Evolutionary conservation across 257 asterid species (phyloP).

Genomic region (Ilex aquifolium): DNA sequence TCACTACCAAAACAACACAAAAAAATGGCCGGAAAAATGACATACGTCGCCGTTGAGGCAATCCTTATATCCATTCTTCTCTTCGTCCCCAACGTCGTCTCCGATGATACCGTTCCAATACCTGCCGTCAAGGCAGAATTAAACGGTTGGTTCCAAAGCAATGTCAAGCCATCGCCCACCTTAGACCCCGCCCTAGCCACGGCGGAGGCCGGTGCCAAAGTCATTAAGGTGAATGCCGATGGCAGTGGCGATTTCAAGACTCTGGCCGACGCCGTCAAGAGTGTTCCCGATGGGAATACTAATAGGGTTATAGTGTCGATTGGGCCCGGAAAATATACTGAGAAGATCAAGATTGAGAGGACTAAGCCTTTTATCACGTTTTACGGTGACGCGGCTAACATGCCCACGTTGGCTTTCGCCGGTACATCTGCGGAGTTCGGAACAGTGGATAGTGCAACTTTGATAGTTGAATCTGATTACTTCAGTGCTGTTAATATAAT

Average conservation of each 20-base stretch:
- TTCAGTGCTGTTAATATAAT: conserved; percentile 53
- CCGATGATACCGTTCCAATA: conserved; percentile 11
- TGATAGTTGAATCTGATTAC: conserved; percentile 43
- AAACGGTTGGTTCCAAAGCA: conserved; percentile 41
- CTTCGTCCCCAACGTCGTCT: conserved; percentile 14
- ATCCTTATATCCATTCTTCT: conserved; percentile 16
- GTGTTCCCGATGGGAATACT: conserved; percentile 44
- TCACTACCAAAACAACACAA: no score
- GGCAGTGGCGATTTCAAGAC: conserved; percentile 71
- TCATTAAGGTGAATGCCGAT: conserved; percentile 29
- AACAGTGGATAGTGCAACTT: conserved; percentile 58
- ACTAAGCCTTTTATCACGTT: conserved; percentile 50
- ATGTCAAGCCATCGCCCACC: conserved; percentile 15
- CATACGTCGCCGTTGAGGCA: background rate
- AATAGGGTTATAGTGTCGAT: conserved; percentile 43
- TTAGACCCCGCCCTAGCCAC: conserved; percentile 25
- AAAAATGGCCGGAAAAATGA: conserved; percentile 8
- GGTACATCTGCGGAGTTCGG: conserved; percentile 56
- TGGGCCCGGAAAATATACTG: conserved; percentile 66
- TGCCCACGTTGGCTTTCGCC: conserved; percentile 28
- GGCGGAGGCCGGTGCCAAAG: conserved; percentile 26
- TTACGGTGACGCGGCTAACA: conserved; percentile 44
- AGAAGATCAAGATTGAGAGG: conserved; percentile 37
- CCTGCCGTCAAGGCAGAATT: conserved; percentile 38
- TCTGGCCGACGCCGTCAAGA: conserved; percentile 41